These are phyloP conservation scores for Citeromyces siamensis DNA, from an alignment of 1,139 yeast genomes.

Conservation along the genomic window DNA sequence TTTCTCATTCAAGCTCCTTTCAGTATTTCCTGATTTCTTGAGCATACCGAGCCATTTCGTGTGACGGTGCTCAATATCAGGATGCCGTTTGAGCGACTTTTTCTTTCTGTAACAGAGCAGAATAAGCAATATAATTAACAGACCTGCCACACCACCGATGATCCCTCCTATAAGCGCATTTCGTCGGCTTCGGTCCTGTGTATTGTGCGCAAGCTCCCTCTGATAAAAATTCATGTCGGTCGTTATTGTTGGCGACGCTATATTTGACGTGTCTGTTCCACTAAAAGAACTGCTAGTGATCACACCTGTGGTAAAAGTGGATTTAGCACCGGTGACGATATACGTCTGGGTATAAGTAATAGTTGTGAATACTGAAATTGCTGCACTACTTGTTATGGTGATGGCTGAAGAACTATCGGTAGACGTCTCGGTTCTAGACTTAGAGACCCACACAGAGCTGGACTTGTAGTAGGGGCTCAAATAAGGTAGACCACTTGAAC, in stretches of 20 bases:
- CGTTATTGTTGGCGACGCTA: background rate
- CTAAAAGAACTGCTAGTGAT: background rate
- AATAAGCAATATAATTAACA: background rate
- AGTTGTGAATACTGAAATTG: background rate
- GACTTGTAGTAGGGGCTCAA: background rate
- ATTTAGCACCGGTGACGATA: background rate
- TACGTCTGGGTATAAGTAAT: background rate
- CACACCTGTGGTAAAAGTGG: background rate
- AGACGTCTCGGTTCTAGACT: too few species aligned
- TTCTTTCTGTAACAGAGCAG: background rate
- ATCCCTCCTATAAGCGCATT: background rate
- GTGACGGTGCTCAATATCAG: background rate
- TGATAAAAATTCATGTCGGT: background rate
- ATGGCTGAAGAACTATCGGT: too few species aligned
- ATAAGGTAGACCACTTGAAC: background rate
- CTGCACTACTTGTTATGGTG: too few species aligned
- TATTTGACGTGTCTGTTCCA: background rate
- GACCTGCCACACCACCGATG: slow-evolving; percentile 2
- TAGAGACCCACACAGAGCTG: too few species aligned
- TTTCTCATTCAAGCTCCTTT: background rate
- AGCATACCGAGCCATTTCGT: background rate
- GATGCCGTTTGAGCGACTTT: background rate
- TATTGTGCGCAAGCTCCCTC: background rate
- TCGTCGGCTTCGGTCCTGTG: background rate
- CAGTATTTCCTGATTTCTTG: background rate